Base-by-base conservation (phyloP, 2,329 filamentous ascomycete species). In the Cercospora sesami region DNA sequence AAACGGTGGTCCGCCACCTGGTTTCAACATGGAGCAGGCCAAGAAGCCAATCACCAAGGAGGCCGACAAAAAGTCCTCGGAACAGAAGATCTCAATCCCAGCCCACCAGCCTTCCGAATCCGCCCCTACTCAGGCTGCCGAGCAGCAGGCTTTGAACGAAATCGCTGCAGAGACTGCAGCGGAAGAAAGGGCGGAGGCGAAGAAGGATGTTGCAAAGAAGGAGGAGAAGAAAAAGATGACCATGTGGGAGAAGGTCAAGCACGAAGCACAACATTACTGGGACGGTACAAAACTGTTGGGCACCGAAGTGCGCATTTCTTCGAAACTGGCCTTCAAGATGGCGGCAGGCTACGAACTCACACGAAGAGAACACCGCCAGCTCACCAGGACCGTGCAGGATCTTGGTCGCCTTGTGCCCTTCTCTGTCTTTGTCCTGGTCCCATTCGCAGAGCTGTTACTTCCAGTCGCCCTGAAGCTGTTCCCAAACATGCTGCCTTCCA, bases 401-500 rank as follows among this genome's bases (percentile, higher is more conserved):
- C 86, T 99, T 58, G 93, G 89, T 36, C 94, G 95, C 16, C 83
- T 99, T 68, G 91, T 99, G 14, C 95, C 95, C 16, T 99, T 99
- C 81, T 96, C 94, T 7, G 91, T 97, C 74, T 99, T 99, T 81
- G 87, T 99, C 75, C 94, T 99, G 73, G 93, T 99, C 45, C 95
- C 95, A 1, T 96, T 99, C 73, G 95, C 94, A 67, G 95, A 99
- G 82, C 85, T 97, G 39, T 86, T 99, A 55, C 88, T 98, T 23
- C 95, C 95, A 1, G 85, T 99, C 58, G 95, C 94, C 7, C 86
- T 99, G 60, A 96, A 92, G 82, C 83, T 99, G 57, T 99, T 99
- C 87, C 95, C 95, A 79, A 98, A 98, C 81, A 86, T 99, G 81
- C 89, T 99, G 63, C 95, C 95, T 60, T 97, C 93, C 84, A 99